These are phyloP conservation scores for Pseudoturritis turrita DNA, from an alignment of 345 rosid species.

Conservation along the genomic window DNA sequence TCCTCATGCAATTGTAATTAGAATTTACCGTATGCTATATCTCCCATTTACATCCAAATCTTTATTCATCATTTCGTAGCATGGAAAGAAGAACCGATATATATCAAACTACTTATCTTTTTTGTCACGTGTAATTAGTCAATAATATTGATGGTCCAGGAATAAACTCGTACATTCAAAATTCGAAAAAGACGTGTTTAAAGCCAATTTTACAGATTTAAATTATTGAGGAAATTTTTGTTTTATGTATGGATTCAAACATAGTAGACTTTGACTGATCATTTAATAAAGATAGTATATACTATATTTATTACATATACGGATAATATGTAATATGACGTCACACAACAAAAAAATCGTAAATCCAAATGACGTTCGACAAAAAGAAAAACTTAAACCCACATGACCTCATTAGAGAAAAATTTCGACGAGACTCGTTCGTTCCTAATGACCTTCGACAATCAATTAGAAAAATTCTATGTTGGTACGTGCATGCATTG, in stretches of 20 bases:
- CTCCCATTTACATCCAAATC: neutral
- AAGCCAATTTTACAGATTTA: neutral
- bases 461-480: neutral
- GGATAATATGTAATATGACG: conserved; percentile 4
- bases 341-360: neutral
- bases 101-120: neutral
- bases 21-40: neutral
- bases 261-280: conserved; percentile 1
- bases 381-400: neutral
- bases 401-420: neutral
- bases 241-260: conserved; percentile 6
- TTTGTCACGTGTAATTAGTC: neutral
- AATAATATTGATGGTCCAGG: neutral
- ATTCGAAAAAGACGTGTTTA: neutral
- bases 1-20: neutral
- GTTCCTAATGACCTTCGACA: neutral
- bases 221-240: neutral
- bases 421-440: neutral
- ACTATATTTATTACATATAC: neutral
- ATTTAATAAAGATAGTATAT: neutral
- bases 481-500: conserved; percentile 18
- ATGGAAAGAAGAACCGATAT: neutral
- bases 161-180: neutral
- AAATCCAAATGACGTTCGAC: neutral
- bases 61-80: neutral